Conservation (phyloP, 345 rosid species). For the Eucalyptus camaldulensis region DNA sequence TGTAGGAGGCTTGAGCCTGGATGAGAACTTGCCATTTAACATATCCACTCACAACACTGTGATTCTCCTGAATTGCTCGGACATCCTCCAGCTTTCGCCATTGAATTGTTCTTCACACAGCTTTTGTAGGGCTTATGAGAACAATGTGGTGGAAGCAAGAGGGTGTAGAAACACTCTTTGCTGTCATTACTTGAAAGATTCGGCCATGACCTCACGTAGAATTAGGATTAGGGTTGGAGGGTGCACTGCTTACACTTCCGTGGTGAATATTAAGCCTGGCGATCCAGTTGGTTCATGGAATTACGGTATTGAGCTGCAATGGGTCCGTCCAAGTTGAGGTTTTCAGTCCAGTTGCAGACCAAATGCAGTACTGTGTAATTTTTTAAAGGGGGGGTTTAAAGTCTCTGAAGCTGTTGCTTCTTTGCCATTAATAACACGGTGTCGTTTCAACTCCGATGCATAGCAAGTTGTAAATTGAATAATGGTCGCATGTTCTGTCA, state of each 20-base stretch:
- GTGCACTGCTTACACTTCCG: conserved; percentile 40
- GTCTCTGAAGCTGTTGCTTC: background rate
- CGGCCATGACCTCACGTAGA: conserved; percentile 34
- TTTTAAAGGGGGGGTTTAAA: background rate
- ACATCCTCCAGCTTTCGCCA: conserved; percentile 19
- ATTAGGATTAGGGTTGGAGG: conserved; percentile 47
- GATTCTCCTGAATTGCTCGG: conserved; percentile 44
- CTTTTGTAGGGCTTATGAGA: conserved; percentile 39
- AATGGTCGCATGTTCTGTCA: background rate
- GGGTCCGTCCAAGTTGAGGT: conserved; percentile 28
- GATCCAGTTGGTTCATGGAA: conserved; percentile 24
- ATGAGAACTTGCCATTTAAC: conserved; percentile 41
- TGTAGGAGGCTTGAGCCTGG: conserved; percentile 29
- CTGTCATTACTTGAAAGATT: conserved; percentile 52
- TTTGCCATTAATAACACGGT: background rate
- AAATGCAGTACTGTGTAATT: background rate
- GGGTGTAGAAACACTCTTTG: conserved; percentile 41
- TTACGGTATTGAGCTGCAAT: conserved; percentile 50
- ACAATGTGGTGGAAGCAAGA: background rate
- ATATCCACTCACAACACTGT: conserved; percentile 47
- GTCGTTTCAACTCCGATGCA: background rate
- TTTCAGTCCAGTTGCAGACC: background rate
- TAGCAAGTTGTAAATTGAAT: background rate
- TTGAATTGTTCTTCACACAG: conserved; percentile 39
- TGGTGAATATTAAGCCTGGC: conserved; percentile 15